Evolutionary conservation across 306 rosid species (phyloP).

Genomic region (Dalbergia cultrata): DNA sequence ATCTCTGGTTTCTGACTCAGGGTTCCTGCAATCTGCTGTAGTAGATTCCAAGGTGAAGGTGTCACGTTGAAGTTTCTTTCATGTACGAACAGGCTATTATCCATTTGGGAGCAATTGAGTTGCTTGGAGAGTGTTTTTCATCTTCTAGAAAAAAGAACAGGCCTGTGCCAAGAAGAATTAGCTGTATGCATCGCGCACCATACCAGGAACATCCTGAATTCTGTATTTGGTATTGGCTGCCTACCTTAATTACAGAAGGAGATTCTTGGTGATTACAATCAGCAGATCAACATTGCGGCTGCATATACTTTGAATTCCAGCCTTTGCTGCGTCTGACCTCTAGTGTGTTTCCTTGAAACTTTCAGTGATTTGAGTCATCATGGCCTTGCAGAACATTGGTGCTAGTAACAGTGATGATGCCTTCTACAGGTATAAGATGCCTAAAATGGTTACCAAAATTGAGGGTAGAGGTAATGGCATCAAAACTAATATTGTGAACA

Average conservation of each 20-base stretch:
- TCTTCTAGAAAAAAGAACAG: conserved; percentile 55
- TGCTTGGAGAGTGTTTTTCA: conserved; percentile 62
- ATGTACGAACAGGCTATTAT: conserved; percentile 65
- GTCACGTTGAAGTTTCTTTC: conserved; percentile 57
- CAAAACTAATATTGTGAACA: conserved; percentile 81
- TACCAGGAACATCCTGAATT: conserved; percentile 44
- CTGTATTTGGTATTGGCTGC: conserved; percentile 57
- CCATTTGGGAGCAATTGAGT: conserved; percentile 60
- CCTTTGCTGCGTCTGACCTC: conserved; percentile 33
- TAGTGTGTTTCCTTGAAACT: background rate
- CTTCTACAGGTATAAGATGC: conserved; percentile 94
- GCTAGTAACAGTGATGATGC: conserved; percentile 86
- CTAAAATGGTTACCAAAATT: conserved; percentile 85
- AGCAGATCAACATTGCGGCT: conserved; percentile 26
- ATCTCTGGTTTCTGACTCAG: conserved; percentile 10
- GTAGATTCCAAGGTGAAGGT: conserved; percentile 58
- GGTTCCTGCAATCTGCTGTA: conserved; percentile 40
- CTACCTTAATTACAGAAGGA: conserved; percentile 40
- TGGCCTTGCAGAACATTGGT: conserved; percentile 89
- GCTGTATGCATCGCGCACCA: conserved; percentile 60
- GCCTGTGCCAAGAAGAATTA: conserved; percentile 32
- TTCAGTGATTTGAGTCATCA: conserved; percentile 39
- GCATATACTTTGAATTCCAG: background rate
- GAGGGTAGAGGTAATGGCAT: conserved; percentile 92
- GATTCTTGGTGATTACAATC: conserved; percentile 30